phyloP scores from a whole-genome alignment of 2,329 filamentous ascomycete species.

The Ceratocystis albifundus region DNA sequence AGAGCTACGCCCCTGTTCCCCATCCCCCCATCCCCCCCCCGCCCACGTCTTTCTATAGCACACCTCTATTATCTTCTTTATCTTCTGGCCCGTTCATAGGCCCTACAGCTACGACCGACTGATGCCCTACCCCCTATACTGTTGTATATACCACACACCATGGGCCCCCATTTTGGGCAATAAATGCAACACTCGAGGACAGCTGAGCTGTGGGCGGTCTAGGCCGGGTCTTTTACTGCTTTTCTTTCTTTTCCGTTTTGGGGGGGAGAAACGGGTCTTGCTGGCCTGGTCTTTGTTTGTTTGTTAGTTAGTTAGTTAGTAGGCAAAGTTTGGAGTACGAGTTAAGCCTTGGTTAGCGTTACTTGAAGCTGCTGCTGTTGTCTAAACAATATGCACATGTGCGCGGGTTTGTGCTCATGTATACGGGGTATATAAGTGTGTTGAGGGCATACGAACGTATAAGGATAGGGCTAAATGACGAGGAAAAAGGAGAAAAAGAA shows the following conservation, averaged over 20 bases:
- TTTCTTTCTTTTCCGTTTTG: too few relatives aligned
- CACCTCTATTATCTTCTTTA: not conserved
- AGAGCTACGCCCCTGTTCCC: too few relatives aligned
- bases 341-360: too few relatives aligned
- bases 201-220: slow-evolving; percentile 5
- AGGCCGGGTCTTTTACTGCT: not conserved
- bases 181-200: not conserved
- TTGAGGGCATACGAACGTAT: not conserved
- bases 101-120: not conserved
- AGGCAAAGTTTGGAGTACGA: too few relatives aligned
- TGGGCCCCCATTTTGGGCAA: not conserved
- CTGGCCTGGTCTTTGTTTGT: not conserved
- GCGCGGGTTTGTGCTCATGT: not conserved
- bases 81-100: slow-evolving; percentile 1
- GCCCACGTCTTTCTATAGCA: not conserved
- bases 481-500: not conserved
- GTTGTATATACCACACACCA: not conserved
- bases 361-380: not conserved
- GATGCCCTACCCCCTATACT: not conserved
- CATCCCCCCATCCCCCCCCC: too few relatives aligned
- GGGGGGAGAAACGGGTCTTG: not conserved
- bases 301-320: too few relatives aligned
- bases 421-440: not conserved
- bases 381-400: not conserved
- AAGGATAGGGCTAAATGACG: not conserved